Evolutionary conservation across 2,329 filamentous ascomycete genomes (phyloP).

Genomic region (Aciculosporium take): DNA sequence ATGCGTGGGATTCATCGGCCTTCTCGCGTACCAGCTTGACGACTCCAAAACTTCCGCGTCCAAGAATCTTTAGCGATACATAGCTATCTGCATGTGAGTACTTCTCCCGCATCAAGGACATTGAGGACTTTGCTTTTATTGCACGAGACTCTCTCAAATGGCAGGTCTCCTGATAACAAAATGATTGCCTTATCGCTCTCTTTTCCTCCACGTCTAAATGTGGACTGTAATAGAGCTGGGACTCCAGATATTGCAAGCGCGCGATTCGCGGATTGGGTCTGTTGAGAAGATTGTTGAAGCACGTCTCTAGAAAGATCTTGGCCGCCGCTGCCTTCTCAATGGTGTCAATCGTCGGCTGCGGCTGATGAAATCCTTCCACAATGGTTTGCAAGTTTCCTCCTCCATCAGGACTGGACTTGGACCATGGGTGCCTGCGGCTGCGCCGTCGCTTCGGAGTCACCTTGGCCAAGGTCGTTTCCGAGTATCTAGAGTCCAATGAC

Average conservation of each 20-base stretch:
- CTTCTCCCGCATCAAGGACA: constrained; percentile 5
- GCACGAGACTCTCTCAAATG: constrained; percentile 60
- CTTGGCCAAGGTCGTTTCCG: constrained; percentile 10
- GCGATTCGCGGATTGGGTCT: constrained; percentile 21
- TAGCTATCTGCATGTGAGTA: constrained; percentile 33
- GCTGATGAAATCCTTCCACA: constrained; percentile 15
- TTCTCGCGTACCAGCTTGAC: constrained; percentile 72
- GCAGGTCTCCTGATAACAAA: constrained; percentile 53
- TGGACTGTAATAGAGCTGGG: constrained; percentile 40
- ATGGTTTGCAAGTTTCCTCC: constrained; percentile 21
- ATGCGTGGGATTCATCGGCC: constrained; percentile 14
- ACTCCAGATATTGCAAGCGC: constrained; percentile 22
- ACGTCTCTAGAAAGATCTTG: constrained; percentile 75
- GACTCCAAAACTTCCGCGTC: constrained; percentile 89
- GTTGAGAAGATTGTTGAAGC: constrained; percentile 59
- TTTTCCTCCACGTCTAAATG: constrained; percentile 42
- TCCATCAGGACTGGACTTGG: constrained; percentile 22
- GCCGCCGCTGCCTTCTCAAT: constrained; percentile 67
- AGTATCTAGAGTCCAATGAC: constrained; percentile 19
- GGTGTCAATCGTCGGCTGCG: constrained; percentile 33
- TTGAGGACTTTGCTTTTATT: constrained; percentile 30
- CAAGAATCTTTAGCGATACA: constrained; percentile 66
- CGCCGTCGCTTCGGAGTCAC: constrained; percentile 12
- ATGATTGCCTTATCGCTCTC: constrained; percentile 39
- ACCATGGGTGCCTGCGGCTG: constrained; percentile 20